A percentile compares a stretch with the other conserved stretches of the same genome.
Conservation (phyloP, 441 rosid genomes). For the Breynia disticha region DNA sequence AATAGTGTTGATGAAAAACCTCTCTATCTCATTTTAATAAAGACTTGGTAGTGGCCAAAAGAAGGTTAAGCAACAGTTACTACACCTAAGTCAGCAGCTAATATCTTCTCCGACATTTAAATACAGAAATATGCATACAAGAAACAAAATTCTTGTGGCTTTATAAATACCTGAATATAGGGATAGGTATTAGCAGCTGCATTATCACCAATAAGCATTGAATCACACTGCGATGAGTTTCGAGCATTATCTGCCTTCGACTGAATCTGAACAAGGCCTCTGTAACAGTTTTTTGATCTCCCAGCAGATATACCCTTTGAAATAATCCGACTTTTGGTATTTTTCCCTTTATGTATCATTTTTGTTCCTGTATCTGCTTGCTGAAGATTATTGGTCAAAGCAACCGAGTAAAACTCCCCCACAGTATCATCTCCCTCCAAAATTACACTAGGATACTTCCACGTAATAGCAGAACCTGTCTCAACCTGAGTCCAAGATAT, state of each 20-base stretch:
- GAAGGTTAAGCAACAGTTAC: no score
- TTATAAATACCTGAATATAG: slow-evolving; percentile 74
- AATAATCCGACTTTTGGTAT: slow-evolving; percentile 76
- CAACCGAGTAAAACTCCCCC: slow-evolving; percentile 90
- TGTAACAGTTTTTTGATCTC: slow-evolving; percentile 73
- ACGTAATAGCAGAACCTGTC: slow-evolving; percentile 87
- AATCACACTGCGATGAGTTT: slow-evolving; percentile 85
- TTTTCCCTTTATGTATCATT: slow-evolving; percentile 96
- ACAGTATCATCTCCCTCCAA: slow-evolving; percentile 78
- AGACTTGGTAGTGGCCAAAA: no score
- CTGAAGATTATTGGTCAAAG: slow-evolving; percentile 78
- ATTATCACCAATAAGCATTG: slow-evolving; percentile 88
- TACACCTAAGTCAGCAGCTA: no score
- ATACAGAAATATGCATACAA: no score
- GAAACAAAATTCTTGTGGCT: no score
- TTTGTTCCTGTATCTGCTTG: slow-evolving; percentile 96
- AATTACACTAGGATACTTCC: slow-evolving; percentile 93
- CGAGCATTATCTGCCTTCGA: slow-evolving; percentile 85
- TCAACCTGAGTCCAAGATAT: slow-evolving; percentile 99
- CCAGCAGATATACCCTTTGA: slow-evolving; percentile 93
- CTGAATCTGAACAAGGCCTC: slow-evolving; percentile 91
- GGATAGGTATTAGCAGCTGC: slow-evolving; percentile 99
- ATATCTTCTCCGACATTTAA: no score
- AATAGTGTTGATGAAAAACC: no score
- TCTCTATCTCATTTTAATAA: no score